Base-by-base conservation (phyloP, 139 green algal species). In the Tetradesmus lagerheimii region DNA sequence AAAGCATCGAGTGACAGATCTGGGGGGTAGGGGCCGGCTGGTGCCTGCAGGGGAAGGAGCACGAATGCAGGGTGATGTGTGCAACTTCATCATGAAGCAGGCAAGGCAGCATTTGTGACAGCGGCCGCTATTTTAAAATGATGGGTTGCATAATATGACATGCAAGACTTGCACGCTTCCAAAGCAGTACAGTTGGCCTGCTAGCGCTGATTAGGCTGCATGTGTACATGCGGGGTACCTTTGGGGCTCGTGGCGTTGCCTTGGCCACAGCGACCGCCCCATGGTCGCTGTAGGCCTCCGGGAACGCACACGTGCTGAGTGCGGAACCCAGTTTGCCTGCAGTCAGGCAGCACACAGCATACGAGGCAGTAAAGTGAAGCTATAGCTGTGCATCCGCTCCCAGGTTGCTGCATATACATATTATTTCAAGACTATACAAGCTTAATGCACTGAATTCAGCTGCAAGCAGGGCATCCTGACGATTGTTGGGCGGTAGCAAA, bases 311-410 rank as follows among this genome's bases (percentile, higher is more conserved):
- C 39, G 39, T 85, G 79, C 79, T 85, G 25, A 85, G 27, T 85
- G 79, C 31, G 25, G 79, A 85, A 41, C 79, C 79, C 79, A 85
- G 79, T 39, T 85, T 85, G 41, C 79, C 79, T 31, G 41, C n/a
- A 64, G 50, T 25, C 79, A 47, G 50, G 79, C 41, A 41, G 53
- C 39, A 31, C 41, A 29, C 79, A 85, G 27, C 79, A 31, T 27
- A 35, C 27, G 79, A 20, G 53, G 53, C 79, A 67, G 79, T n/a
- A 41, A 67, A n/a, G 1, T n/a, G 23, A 71, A 31, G 12, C 23
- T 31, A 18, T 27, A 64, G 2, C 47, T 62, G 47, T 14, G 47
- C 47, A 62, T 62, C 47, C 47, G 18, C 47, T 1, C 47, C 20
- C 47, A 23, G 6, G 8, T 23, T 18, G 20, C 47, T 23, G 6